A percentile compares a stretch with the other conserved stretches of the same genome.
Conservation (phyloP, 2,329 filamentous ascomycete genomes). For the Monosporascus sp. region DNA sequence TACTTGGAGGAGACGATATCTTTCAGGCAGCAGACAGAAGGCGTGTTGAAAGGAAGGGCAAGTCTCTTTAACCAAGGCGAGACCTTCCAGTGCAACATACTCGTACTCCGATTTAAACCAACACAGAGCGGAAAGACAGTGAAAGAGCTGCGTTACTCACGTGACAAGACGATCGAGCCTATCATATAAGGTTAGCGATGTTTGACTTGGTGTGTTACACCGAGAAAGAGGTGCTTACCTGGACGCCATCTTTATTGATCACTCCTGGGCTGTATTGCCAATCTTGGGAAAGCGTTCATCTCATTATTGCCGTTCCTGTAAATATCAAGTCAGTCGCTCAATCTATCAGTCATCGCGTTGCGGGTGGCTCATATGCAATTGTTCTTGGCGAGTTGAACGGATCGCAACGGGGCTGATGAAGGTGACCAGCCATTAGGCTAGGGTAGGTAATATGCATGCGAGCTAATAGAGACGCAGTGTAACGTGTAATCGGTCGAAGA, state of each 20-base stretch:
- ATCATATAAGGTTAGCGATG: slow-evolving; percentile 28
- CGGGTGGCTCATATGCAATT: background rate
- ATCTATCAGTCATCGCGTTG: background rate
- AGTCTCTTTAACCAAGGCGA: background rate
- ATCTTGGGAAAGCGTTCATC: slow-evolving; percentile 18
- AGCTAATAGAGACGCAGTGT: background rate
- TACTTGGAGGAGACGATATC: background rate
- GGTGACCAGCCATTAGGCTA: background rate
- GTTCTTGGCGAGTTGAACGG: background rate
- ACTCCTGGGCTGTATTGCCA: slow-evolving; percentile 23
- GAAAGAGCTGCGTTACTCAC: slow-evolving; percentile 48
- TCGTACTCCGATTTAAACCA: background rate
- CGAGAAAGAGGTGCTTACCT: slow-evolving; percentile 34
- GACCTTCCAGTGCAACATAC: background rate
- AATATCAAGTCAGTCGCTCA: background rate
- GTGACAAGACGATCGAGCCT: slow-evolving; percentile 83
- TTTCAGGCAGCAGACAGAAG: background rate
- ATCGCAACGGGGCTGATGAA: background rate
- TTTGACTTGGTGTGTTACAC: slow-evolving; percentile 4
- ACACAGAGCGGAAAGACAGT: background rate
- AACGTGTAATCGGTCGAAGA: background rate
- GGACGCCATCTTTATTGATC: slow-evolving; percentile 49
- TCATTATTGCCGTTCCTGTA: slow-evolving; percentile 17
- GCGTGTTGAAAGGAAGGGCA: background rate
- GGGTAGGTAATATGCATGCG: background rate